These are phyloP conservation scores for Marchantia polymorpha DNA, from an alignment of 225 moss, liverwort and hornwort genomes.

Conservation along the genomic window DNA sequence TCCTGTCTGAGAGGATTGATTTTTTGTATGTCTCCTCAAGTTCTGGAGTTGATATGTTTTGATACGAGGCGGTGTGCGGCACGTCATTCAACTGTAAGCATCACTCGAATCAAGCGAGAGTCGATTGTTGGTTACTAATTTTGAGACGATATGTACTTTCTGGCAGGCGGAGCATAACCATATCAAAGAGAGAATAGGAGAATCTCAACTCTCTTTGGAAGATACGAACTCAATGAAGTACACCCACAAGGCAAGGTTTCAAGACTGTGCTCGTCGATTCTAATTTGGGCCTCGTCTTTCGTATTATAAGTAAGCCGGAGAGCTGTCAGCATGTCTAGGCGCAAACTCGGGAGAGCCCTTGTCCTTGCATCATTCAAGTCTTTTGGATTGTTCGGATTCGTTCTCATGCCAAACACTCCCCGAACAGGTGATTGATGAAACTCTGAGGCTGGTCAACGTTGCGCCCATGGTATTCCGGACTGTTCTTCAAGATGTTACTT, in stretches of 20 bases:
- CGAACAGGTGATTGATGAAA: conserved; percentile 21
- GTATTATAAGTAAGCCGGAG: too few species aligned
- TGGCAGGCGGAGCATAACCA: conserved; percentile 22
- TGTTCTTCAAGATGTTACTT: conserved; percentile 19
- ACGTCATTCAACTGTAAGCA: too few species aligned
- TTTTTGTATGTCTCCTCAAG: not conserved
- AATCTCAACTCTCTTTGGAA: conserved; percentile 5
- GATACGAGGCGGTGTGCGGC: not conserved
- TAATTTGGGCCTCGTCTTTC: too few species aligned
- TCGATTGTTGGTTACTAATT: not conserved
- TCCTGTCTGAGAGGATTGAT: not conserved
- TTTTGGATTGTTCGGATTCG: not conserved
- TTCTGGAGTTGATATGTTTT: not conserved
- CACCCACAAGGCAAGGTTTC: conserved; percentile 5
- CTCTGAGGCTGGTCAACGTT: conserved; percentile 24
- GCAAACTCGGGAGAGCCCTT: too few species aligned
- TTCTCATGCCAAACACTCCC: too few species aligned
- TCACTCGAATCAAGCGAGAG: not conserved
- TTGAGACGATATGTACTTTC: not conserved
- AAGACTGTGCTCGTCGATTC: not conserved
- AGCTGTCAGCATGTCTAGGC: not conserved
- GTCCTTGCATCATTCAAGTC: not conserved
- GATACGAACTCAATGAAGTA: conserved; percentile 20
- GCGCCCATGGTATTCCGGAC: conserved; percentile 26
- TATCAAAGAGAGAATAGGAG: conserved; percentile 6